phyloP scores from a whole-genome alignment of 768 basidiomycete genomes.

The Kwoniella dejecticola region DNA sequence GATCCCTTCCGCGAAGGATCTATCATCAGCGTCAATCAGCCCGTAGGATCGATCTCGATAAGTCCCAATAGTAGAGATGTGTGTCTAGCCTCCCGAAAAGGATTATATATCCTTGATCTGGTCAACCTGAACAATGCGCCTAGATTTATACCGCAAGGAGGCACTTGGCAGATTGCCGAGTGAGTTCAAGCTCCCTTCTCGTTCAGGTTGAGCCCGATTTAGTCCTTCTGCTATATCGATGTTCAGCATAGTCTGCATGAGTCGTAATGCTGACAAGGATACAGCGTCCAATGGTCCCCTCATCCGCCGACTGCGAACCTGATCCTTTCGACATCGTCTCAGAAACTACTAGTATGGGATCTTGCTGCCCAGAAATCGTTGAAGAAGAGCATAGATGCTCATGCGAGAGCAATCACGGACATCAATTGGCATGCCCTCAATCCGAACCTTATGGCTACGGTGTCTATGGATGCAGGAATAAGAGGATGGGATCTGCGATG shows the following conservation, averaged over 20 bases:
- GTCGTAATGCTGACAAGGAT: background rate
- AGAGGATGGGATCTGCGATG: conserved; percentile 88
- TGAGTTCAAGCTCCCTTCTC: conserved; percentile 22
- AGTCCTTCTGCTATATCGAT: no score
- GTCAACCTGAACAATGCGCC: conserved; percentile 83
- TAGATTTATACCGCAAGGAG: conserved; percentile 91
- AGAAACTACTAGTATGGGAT: conserved; percentile 80
- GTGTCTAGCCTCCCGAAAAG: conserved; percentile 80
- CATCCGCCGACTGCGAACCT: conserved; percentile 52
- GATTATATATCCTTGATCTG: conserved; percentile 92
- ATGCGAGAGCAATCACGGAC: conserved; percentile 94
- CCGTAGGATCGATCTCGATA: conserved; percentile 60
- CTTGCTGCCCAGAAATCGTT: conserved; percentile 74
- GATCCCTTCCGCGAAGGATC: conserved; percentile 41
- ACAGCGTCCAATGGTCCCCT: conserved; percentile 56
- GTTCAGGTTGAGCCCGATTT: no score
- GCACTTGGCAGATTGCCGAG: conserved; percentile 82
- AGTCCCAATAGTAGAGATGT: conserved; percentile 85
- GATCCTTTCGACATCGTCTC: conserved; percentile 54
- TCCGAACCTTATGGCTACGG: conserved; percentile 82
- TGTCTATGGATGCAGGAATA: conserved; percentile 89
- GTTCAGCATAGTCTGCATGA: background rate
- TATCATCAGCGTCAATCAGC: conserved; percentile 54
- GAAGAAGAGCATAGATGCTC: conserved; percentile 78
- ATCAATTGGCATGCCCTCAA: conserved; percentile 94